phyloP scores from a whole-genome alignment of 352 stramenopile species.

The Peronospora farinosa region DNA sequence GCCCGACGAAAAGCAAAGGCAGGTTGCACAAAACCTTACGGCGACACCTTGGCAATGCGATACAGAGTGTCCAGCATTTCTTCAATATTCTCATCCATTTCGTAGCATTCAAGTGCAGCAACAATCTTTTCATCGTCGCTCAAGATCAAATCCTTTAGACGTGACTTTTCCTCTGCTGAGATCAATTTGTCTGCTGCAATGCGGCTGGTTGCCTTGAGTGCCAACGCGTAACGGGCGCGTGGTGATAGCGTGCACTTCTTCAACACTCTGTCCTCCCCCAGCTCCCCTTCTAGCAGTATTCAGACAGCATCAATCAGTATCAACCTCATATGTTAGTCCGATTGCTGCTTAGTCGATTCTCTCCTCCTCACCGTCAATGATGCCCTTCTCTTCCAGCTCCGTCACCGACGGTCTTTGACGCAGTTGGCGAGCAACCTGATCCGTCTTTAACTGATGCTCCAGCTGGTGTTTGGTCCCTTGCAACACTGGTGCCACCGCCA shows the following conservation, averaged over 20 bases:
- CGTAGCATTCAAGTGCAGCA: constrained; percentile 74
- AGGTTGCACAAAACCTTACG: constrained; percentile 11
- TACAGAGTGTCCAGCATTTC: constrained; percentile 83
- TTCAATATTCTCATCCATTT: constrained; percentile 76
- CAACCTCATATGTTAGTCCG: constrained; percentile 2
- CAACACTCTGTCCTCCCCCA: constrained; percentile 37
- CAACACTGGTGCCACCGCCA: constrained; percentile 47
- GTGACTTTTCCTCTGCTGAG: constrained; percentile 62
- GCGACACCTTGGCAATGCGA: constrained; percentile 55
- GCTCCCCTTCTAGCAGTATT: constrained; percentile 50
- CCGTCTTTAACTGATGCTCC: constrained; percentile 62
- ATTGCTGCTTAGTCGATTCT: constrained; percentile 5
- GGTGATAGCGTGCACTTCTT: constrained; percentile 50
- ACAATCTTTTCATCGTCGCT: constrained; percentile 72
- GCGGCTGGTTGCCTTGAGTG: constrained; percentile 66
- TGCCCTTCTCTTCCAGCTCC: constrained; percentile 72
- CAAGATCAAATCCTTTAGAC: constrained; percentile 80
- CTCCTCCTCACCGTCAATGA: constrained; percentile 50
- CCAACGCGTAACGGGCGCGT: constrained; percentile 70
- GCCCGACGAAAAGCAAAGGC: constrained; percentile 10
- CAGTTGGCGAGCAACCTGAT: constrained; percentile 61
- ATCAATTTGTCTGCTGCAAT: constrained; percentile 83
- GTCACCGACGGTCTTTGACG: constrained; percentile 59
- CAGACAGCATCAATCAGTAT: constrained; percentile 11
- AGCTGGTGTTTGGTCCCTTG: constrained; percentile 70